These are phyloP conservation scores for Colletotrichum cordylinicola DNA, from an alignment of 2,329 filamentous ascomycete species.

Conservation along the genomic window DNA sequence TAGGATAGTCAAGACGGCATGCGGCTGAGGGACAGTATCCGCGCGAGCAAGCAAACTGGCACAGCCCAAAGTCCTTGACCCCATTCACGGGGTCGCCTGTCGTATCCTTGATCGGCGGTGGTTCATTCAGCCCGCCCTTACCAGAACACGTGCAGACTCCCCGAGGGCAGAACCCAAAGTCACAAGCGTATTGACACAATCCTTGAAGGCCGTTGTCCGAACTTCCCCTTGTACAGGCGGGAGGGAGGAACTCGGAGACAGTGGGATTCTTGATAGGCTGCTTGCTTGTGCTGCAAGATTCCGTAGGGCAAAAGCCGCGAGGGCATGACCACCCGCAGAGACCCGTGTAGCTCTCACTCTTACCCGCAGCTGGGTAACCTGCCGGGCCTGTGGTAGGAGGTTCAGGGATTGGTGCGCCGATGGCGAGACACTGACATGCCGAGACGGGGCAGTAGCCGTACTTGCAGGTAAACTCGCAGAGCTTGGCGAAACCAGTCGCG, in stretches of 20 bases:
- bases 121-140: neutral
- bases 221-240: neutral
- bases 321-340: constrained; percentile 37
- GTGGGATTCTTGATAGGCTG: neutral
- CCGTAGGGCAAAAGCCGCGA: constrained; percentile 48
- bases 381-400: constrained; percentile 11
- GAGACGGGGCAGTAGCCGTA: constrained; percentile 28
- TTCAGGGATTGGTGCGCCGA: neutral
- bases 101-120: neutral
- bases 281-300: constrained; percentile 21
- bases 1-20: neutral
- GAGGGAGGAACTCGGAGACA: neutral
- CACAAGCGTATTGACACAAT: neutral
- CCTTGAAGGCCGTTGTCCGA: neutral
- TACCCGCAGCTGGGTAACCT: neutral
- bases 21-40: constrained; percentile 44
- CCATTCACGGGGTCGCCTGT: neutral
- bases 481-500: constrained; percentile 35
- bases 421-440: neutral
- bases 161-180: neutral
- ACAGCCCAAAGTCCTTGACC: constrained; percentile 44
- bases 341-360: neutral
- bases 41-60: constrained; percentile 49
- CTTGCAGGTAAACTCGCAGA: constrained; percentile 36
- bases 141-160: neutral